Base-by-base conservation (phyloP, 257 asterid genomes). In the Salvia miltiorrhiza region DNA sequence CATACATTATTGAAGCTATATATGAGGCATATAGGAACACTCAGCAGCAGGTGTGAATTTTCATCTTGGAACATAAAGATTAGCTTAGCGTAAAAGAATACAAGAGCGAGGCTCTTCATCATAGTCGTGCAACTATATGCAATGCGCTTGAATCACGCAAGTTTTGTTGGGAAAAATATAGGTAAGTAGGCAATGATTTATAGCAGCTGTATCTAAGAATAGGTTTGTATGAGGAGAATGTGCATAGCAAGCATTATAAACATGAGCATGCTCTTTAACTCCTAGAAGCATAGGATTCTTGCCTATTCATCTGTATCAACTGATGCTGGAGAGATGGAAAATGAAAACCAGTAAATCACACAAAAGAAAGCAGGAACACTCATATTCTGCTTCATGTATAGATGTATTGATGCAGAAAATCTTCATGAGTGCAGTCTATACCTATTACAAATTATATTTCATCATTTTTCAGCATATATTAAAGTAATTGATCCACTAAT, bases 71-170 rank as follows among this genome's bases (percentile, higher is more conserved):
- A 71, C 78, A 73, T 78, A 63, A 54, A 69, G 26, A 71, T 65
- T 39, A 69, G 74, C 85, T 83, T 83, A 76, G 78, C 81, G 80
- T 80, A 78, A 67, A 80, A 78, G 88, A 59, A 45, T 72, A 26
- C 41, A 63, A 45, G 72, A 66, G 23, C 26, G 9, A 67, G 69
- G 48, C 71, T 65, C 67, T 73, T 76, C 78, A 76, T 82, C 78
- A 82, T 74, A 77, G 73, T 70, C 79, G 72, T 69, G 58, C 76
- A 67, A 69, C 44, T 68, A 48, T 68, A 39, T 40, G 66, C 70
- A 58, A 62, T 8, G 65, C 32, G 73, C 80, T 66, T 73, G 77
- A 70, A 59, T 52, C 70, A 67, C 78, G 75, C 80, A 67, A 19
- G 67, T 30, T 77, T 32, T 26, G 72, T 47, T 71, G 64, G 66